Evolutionary conservation across 2,329 filamentous ascomycete genomes (phyloP).

Genomic region (Exophiala lecanii-corni): DNA sequence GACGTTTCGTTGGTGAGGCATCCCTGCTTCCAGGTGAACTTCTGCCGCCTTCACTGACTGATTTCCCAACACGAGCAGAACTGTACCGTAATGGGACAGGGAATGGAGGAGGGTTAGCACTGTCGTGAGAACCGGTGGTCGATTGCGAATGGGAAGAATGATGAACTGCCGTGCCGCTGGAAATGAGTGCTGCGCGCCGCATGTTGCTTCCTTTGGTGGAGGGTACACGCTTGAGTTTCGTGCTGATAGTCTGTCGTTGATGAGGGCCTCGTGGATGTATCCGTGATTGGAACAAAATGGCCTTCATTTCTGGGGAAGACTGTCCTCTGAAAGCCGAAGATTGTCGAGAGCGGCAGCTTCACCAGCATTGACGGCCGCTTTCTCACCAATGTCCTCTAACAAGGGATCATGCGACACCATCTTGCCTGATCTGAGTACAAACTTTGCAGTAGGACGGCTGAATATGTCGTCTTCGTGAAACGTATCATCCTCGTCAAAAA

Average conservation of each 20-base stretch:
- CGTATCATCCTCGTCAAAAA: conserved; percentile 22
- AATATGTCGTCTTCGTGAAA: conserved; percentile 43
- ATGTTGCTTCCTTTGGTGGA: conserved; percentile 55
- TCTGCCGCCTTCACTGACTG: conserved; percentile 68
- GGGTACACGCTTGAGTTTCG: conserved; percentile 23
- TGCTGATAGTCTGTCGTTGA: conserved; percentile 14
- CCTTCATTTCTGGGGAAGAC: conserved; percentile 22
- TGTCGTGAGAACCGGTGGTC: conserved; percentile 42
- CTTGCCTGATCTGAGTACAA: conserved; percentile 39
- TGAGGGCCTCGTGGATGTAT: conserved; percentile 11
- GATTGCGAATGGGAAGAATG: conserved; percentile 55
- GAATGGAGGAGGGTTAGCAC: conserved; percentile 65
- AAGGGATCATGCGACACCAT: conserved; percentile 34
- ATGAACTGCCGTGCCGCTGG: conserved; percentile 70
- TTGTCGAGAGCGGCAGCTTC: conserved; percentile 23
- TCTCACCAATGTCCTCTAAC: conserved; percentile 37
- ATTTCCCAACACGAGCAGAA: conserved; percentile 68
- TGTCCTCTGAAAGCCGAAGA: conserved; percentile 24
- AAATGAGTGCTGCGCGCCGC: conserved; percentile 73
- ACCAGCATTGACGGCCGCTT: conserved; percentile 16
- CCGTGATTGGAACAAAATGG: conserved; percentile 15
- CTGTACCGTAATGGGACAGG: conserved; percentile 87
- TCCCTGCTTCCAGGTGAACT: conserved; percentile 65
- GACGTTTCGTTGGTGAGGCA: conserved; percentile 52
- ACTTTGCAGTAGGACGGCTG: conserved; percentile 41